Conservation (phyloP, 2,329 filamentous ascomycete genomes). For the Tolypocladium inflatum region DNA sequence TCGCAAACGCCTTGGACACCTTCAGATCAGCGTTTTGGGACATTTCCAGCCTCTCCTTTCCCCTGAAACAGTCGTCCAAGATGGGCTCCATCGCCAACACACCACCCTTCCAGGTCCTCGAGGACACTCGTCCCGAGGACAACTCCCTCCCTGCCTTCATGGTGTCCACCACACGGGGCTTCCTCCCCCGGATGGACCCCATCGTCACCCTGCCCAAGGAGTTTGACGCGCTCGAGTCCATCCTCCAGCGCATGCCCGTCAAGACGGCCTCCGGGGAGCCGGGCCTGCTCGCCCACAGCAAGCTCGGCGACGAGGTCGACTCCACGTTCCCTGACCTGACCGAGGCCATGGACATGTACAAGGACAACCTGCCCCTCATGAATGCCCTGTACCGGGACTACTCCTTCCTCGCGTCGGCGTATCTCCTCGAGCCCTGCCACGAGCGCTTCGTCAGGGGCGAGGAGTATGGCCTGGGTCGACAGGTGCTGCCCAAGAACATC, state of each 20-base stretch:
- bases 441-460: constrained; percentile 61
- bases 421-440: constrained; percentile 87
- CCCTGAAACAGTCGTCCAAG: constrained; percentile 1
- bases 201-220: constrained; percentile 56
- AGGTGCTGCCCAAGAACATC: constrained; percentile 63
- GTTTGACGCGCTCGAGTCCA: constrained; percentile 62
- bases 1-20: not conserved
- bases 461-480: constrained; percentile 68
- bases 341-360: constrained; percentile 60
- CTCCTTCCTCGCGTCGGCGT: constrained; percentile 80
- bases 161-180: constrained; percentile 67
- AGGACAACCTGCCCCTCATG: constrained; percentile 65
- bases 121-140: constrained; percentile 53
- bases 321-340: constrained; percentile 71
- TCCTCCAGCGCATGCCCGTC: constrained; percentile 72
- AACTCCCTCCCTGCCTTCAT: constrained; percentile 63
- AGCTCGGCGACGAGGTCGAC: constrained; percentile 66
- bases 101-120: constrained; percentile 48
- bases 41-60: not conserved
- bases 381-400: constrained; percentile 89
- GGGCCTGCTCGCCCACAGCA: constrained; percentile 65
- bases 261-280: constrained; percentile 62
- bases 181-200: constrained; percentile 59
- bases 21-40: not conserved
- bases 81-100: constrained; percentile 31